A percentile compares a stretch with the other conserved stretches of the same genome.
Conservation (phyloP, 768 basidiomycete species). For the Boletus subparvulus region DNA sequence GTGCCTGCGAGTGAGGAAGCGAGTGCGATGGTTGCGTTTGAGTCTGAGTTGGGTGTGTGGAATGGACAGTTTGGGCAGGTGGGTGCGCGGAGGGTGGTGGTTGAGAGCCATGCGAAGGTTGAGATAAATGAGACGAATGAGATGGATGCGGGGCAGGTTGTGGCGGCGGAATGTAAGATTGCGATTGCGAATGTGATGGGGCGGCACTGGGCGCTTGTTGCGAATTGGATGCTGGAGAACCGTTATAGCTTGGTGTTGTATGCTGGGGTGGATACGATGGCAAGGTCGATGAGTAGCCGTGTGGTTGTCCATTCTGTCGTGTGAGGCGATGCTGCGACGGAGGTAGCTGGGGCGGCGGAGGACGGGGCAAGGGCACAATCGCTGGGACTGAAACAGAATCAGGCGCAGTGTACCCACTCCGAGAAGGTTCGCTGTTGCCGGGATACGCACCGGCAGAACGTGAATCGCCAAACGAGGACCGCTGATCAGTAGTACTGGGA, state of each 20-base stretch:
- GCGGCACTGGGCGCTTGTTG: slow-evolving; percentile 12
- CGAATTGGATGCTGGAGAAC: slow-evolving; percentile 19
- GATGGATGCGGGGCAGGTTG: slow-evolving; percentile 12
- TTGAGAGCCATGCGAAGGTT: slow-evolving; percentile 15
- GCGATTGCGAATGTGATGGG: slow-evolving; percentile 26
- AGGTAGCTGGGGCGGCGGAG: slow-evolving; percentile 6
- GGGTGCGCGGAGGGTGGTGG: slow-evolving; percentile 16
- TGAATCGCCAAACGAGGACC: slow-evolving; percentile 24
- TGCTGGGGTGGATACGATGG: slow-evolving; percentile 16
- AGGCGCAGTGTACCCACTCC: slow-evolving; percentile 13
- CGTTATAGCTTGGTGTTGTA: slow-evolving; percentile 10
- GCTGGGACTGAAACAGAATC: slow-evolving; percentile 16
- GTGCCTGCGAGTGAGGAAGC: slow-evolving; percentile 26
- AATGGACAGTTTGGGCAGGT: slow-evolving; percentile 15
- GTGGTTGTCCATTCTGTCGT: slow-evolving; percentile 19
- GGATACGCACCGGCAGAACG: slow-evolving; percentile 21
- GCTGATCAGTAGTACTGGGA: slow-evolving; percentile 14
- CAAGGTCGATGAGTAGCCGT: slow-evolving; percentile 16
- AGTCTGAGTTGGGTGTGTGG: slow-evolving; percentile 15
- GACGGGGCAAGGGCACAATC: slow-evolving; percentile 21
- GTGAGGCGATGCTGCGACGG: slow-evolving; percentile 20
- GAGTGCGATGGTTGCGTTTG: slow-evolving; percentile 30
- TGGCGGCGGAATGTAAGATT: slow-evolving; percentile 20
- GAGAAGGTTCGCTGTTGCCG: slow-evolving; percentile 9
- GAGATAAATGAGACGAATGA: slow-evolving; percentile 13